Conservation (phyloP, 495 filamentous ascomycete species). For the Cercophora scortea region DNA sequence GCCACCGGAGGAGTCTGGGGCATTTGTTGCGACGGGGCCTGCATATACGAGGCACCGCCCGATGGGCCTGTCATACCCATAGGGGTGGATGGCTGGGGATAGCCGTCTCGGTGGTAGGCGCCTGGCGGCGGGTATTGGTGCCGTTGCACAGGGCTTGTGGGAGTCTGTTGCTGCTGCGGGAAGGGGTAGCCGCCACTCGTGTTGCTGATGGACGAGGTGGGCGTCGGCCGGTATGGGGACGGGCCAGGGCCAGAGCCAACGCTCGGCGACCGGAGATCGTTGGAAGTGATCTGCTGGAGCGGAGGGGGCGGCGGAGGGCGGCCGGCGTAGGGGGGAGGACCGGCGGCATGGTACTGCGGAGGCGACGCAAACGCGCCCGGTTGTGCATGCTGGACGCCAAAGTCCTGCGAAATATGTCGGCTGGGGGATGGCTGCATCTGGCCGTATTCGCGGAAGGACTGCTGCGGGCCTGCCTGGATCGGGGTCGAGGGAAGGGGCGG, state of each 20-base stretch:
- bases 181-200: conserved; percentile 47
- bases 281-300: conserved; percentile 37
- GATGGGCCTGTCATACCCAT: conserved; percentile 37
- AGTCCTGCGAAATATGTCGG: conserved; percentile 32
- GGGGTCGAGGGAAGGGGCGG: conserved; percentile 40
- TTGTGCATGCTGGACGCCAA: conserved; percentile 20
- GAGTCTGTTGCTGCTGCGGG: conserved; percentile 42
- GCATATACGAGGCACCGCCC: conserved; percentile 31
- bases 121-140: conserved; percentile 36
- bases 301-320: conserved; percentile 41
- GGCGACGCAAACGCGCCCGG: conserved; percentile 30
- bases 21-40: conserved; percentile 33
- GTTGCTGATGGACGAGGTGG: conserved; percentile 33
- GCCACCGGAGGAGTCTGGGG: conserved; percentile 45
- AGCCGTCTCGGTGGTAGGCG: conserved; percentile 41
- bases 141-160: conserved; percentile 42
- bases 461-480: conserved; percentile 23
- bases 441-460: conserved; percentile 38
- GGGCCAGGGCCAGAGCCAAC: conserved; percentile 35
- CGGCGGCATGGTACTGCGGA: conserved; percentile 28
- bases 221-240: conserved; percentile 47
- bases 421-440: conserved; percentile 35
- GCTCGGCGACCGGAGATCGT: conserved; percentile 46
- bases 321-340: conserved; percentile 26
- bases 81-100: conserved; percentile 29